Base-by-base conservation (phyloP, 257 asterid species). In the Scutellaria minor region DNA sequence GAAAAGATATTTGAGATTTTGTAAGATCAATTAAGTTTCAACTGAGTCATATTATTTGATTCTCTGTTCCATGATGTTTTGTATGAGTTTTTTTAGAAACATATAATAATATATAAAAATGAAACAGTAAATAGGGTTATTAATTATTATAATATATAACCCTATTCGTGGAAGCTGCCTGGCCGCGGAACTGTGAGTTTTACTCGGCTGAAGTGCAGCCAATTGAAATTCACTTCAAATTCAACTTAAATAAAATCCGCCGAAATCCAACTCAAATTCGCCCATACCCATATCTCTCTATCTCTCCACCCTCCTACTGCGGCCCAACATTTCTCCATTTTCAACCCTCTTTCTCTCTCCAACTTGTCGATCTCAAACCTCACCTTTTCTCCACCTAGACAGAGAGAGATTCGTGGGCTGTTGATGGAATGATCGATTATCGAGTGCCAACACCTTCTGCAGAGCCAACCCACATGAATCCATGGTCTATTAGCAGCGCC, bases 341-440 rank as follows among this genome's bases (percentile, higher is more conserved):
- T 50, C 41, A 4, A 37, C 46, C 15, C 13, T 22, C 39, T 42
- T 9, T 24, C 47, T 15, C 58, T 64, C 46, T 55, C 59, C 20
- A 11, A 3, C 42, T 58, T 56, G 47, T 20, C 41, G 2, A 12
- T 2, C 31, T 18, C 57, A 37, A 0, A 0, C 61, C n/a, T 9
- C n/a, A 0, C 12, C 12, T 8, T 9, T 55, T 22, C 37, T 22
- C 62, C 40, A 9, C 7, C 14, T 12, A 18, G 40, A 1, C 12
- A 52, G 8, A 22, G n/a, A 7, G 63, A 10, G 18, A 45, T 46
- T 27, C 2, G 45, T n/a, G 2, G 54, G 39, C 20, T 20, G 53
- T 51, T 37, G 9, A 79, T 79, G 84, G 80, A 75, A 83, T 86
- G 90, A 82, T 80, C 9, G 80, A 78, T 39, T 81, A 51, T 8